phyloP scores from a whole-genome alignment of 805 yeast genomes.

The Candida boidinii region DNA sequence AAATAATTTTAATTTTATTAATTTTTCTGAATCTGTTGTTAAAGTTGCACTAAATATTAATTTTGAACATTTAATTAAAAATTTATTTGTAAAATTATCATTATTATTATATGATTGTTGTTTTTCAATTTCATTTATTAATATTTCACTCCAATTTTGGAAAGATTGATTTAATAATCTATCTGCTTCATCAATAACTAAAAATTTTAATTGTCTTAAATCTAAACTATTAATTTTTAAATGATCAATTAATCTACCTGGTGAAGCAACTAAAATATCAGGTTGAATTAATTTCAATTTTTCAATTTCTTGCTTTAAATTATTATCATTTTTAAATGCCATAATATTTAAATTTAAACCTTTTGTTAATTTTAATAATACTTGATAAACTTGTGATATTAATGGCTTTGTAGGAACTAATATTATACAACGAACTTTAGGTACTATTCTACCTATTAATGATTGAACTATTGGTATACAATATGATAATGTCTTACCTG shows the following conservation, averaged over 20 bases:
- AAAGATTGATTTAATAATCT: slow-evolving; percentile 77
- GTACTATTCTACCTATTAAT: slow-evolving; percentile 54
- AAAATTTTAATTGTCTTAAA: slow-evolving; percentile 45
- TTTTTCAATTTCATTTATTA: slow-evolving; percentile 31
- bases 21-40: slow-evolving; percentile 85
- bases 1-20: slow-evolving; percentile 60
- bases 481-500: slow-evolving; percentile 92
- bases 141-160: slow-evolving; percentile 80
- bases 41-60: slow-evolving; percentile 88
- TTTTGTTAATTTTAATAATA: slow-evolving; percentile 47
- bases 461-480: slow-evolving; percentile 74
- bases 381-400: slow-evolving; percentile 69
- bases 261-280: slow-evolving; percentile 64
- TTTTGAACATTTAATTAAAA: slow-evolving; percentile 39
- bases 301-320: slow-evolving; percentile 53
- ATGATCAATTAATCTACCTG: slow-evolving; percentile 81
- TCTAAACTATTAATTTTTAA: slow-evolving; percentile 30
- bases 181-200: slow-evolving; percentile 80
- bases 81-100: slow-evolving; percentile 21
- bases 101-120: slow-evolving; percentile 19
- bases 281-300: slow-evolving; percentile 40
- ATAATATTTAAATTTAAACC: slow-evolving; percentile 64
- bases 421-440: slow-evolving; percentile 65
- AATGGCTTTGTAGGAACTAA: slow-evolving; percentile 88
- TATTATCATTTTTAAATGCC: slow-evolving; percentile 44